A percentile compares a stretch with the other conserved stretches of the same genome.
phyloP scores from a whole-genome alignment of 139 green algal genomes.

The Desmodesmus armatus region DNA sequence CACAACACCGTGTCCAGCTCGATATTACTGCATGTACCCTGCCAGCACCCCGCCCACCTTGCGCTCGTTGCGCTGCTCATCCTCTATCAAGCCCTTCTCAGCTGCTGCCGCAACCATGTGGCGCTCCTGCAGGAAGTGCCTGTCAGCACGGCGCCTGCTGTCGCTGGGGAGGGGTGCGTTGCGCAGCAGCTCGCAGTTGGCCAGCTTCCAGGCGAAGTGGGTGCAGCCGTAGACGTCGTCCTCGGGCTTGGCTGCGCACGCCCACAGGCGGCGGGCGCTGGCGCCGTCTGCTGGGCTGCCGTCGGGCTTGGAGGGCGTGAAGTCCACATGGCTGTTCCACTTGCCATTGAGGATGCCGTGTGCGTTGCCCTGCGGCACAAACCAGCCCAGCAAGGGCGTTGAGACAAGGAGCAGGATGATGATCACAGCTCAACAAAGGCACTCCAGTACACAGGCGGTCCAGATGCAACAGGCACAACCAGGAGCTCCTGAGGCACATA shows the following conservation, averaged over 20 bases:
- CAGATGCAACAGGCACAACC: no score
- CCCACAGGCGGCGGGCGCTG: slow-evolving; percentile 78
- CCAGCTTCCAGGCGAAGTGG: slow-evolving; percentile 88
- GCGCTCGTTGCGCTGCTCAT: slow-evolving; percentile 83
- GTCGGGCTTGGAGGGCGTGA: slow-evolving; percentile 74
- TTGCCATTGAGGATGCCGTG: slow-evolving; percentile 72
- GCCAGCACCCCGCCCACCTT: background rate
- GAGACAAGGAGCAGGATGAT: no score
- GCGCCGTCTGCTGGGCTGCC: slow-evolving; percentile 68
- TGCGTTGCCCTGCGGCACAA: slow-evolving; percentile 47
- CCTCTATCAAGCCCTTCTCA: slow-evolving; percentile 85
- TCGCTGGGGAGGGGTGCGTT: slow-evolving; percentile 86
- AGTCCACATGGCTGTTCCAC: slow-evolving; percentile 88
- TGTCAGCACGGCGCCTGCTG: slow-evolving; percentile 76
- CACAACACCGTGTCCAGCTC: background rate
- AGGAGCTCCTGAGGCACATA: no score
- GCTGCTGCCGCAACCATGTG: slow-evolving; percentile 65
- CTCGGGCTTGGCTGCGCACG: slow-evolving; percentile 75
- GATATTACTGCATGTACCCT: background rate
- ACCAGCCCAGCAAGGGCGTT: no score
- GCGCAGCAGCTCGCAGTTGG: slow-evolving; percentile 73
- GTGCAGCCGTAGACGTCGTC: slow-evolving; percentile 94
- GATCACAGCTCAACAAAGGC: no score
- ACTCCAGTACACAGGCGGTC: no score
- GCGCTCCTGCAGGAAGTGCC: slow-evolving; percentile 66